These are phyloP conservation scores for Tolypocladium ovalisporum DNA, from an alignment of 2,329 filamentous ascomycete species.

Conservation along the genomic window DNA sequence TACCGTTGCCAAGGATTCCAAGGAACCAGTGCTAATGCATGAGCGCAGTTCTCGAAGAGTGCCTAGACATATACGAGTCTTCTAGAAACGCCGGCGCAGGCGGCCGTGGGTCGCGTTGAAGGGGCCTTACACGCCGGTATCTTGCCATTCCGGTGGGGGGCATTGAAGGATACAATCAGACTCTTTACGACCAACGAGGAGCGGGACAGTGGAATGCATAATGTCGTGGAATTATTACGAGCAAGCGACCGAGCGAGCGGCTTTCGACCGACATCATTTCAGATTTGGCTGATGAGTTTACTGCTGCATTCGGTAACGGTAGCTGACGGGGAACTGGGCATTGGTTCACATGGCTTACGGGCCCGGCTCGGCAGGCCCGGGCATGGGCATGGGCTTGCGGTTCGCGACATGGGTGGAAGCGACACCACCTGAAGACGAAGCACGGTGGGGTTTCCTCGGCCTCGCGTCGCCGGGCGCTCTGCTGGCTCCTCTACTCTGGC, in stretches of 20 bases:
- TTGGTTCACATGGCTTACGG: background rate
- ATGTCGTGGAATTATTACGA: background rate
- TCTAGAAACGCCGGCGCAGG: conserved; percentile 20
- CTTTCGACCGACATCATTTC: background rate
- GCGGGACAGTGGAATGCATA: background rate
- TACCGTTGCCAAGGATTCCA: background rate
- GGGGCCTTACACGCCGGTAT: background rate
- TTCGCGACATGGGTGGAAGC: background rate
- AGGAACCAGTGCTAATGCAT: background rate
- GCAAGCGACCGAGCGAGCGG: background rate
- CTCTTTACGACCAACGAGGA: background rate
- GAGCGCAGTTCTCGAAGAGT: conserved; percentile 24
- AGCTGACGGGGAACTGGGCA: background rate
- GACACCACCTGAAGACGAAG: background rate
- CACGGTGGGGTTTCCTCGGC: background rate
- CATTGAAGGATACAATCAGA: background rate
- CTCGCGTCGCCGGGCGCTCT: background rate
- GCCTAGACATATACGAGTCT: conserved; percentile 34
- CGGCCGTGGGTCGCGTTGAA: conserved; percentile 14
- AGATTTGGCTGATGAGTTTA: background rate
- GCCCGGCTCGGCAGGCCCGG: background rate
- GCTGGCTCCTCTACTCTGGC: background rate
- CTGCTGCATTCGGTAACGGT: background rate
- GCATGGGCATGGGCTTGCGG: background rate
- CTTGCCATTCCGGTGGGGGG: background rate